These are phyloP conservation scores for Liriodendron chinense DNA, from an alignment of 164 flowering plant species.

Conservation along the genomic window DNA sequence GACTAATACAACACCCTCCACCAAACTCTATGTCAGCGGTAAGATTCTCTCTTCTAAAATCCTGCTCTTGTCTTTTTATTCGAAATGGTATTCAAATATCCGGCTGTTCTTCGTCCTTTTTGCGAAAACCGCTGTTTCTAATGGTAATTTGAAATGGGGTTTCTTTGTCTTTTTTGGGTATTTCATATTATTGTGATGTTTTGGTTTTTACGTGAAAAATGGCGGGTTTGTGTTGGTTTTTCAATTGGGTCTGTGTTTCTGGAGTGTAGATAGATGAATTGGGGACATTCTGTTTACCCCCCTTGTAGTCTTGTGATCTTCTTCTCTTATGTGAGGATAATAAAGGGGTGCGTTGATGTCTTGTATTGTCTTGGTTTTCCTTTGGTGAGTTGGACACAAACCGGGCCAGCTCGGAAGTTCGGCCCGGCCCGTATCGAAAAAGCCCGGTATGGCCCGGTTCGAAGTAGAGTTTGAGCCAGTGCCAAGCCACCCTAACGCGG, in stretches of 20 bases:
- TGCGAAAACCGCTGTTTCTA: background rate
- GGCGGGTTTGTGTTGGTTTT: background rate
- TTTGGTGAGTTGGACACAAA: no score
- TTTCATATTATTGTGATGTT: background rate
- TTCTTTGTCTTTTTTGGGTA: background rate
- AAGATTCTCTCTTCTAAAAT: conserved; percentile 9
- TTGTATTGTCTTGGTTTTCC: background rate
- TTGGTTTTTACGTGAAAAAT: background rate
- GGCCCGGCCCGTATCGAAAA: no score
- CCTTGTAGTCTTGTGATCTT: background rate
- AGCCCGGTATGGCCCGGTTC: no score
- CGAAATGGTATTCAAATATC: background rate
- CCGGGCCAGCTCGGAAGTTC: no score
- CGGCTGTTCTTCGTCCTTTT: background rate
- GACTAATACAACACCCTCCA: conserved; percentile 12
- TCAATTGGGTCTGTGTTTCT: background rate
- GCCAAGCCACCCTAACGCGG: no score
- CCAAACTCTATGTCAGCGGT: conserved; percentile 65
- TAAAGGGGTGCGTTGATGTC: no score
- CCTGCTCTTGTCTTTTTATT: background rate
- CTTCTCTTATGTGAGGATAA: background rate
- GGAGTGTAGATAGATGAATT: background rate
- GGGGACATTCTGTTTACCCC: background rate
- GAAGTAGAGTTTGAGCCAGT: no score
- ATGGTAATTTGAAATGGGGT: background rate